phyloP scores from a whole-genome alignment of 1,284 basidiomycete genomes.

The Sporisorium reilianum region DNA sequence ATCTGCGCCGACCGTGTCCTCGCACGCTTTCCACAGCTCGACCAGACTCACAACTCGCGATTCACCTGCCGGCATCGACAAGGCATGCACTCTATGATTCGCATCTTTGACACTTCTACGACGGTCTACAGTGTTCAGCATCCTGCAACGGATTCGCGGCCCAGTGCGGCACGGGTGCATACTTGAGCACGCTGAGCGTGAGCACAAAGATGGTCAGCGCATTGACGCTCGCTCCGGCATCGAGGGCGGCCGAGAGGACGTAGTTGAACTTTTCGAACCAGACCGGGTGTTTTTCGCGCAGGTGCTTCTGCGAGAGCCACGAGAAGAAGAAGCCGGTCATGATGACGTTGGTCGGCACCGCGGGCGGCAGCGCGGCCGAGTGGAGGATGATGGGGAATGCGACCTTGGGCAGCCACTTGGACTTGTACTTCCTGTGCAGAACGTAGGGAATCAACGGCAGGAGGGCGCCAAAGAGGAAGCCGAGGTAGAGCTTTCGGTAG shows the following conservation, averaged over 20 bases:
- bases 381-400: constrained; percentile 73
- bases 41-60: not conserved
- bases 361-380: constrained; percentile 69
- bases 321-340: constrained; percentile 71
- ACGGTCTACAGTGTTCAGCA: constrained; percentile 46
- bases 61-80: not conserved
- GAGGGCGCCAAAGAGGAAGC: constrained; percentile 71
- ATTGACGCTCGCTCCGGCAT: constrained; percentile 71
- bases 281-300: constrained; percentile 65
- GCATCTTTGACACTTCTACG: not conserved
- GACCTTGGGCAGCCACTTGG: constrained; percentile 62
- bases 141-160: constrained; percentile 50
- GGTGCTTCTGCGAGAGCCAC: constrained; percentile 69
- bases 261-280: constrained; percentile 67
- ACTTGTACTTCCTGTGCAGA: constrained; percentile 70
- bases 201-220: constrained; percentile 71
- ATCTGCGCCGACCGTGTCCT: not conserved
- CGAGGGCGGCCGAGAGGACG: constrained; percentile 71
- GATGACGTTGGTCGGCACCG: constrained; percentile 72
- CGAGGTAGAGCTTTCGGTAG: constrained; percentile 69
- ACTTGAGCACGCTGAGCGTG: constrained; percentile 62
- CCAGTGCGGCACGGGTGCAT: constrained; percentile 52
- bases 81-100: constrained; percentile 10
- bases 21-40: no score
- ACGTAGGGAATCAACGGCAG: constrained; percentile 70